phyloP scores from a whole-genome alignment of 2,329 filamentous ascomycete species.

The Pestalotiopsis sp. region DNA sequence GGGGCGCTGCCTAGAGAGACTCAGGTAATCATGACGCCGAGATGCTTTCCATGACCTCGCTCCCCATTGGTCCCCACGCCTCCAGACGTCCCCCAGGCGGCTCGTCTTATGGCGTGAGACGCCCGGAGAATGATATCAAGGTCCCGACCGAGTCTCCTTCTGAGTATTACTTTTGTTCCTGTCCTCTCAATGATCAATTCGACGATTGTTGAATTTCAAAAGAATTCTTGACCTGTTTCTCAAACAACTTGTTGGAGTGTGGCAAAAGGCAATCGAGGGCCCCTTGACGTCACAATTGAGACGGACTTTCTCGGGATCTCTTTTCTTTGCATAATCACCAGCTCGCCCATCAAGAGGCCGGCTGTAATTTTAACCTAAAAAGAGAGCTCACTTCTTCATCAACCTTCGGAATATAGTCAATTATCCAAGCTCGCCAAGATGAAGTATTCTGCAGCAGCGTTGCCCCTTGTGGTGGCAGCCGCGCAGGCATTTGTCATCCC shows the following conservation, averaged over 20 bases:
- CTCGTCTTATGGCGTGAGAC: neutral
- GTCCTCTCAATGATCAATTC: neutral
- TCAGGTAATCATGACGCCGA: conserved; percentile 12
- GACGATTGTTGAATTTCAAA: neutral
- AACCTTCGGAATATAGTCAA: neutral
- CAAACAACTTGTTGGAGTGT: neutral
- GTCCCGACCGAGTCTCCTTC: neutral
- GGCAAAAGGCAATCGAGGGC: neutral
- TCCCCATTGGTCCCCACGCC: neutral
- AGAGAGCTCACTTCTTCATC: neutral
- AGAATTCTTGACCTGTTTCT: too few species aligned
- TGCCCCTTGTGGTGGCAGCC: conserved; percentile 26
- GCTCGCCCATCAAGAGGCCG: neutral
- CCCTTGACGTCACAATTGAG: neutral
- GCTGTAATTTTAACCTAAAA: neutral
- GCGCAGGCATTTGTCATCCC: conserved; percentile 29
- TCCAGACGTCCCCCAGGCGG: neutral
- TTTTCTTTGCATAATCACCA: neutral
- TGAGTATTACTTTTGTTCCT: neutral
- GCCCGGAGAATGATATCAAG: neutral
- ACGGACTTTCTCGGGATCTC: neutral
- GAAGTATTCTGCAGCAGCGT: conserved; percentile 24
- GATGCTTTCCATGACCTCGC: neutral
- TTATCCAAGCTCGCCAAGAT: conserved; percentile 16
- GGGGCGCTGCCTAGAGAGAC: neutral